Conservation (phyloP, 441 rosid genomes). For the Corymbia calophylla region DNA sequence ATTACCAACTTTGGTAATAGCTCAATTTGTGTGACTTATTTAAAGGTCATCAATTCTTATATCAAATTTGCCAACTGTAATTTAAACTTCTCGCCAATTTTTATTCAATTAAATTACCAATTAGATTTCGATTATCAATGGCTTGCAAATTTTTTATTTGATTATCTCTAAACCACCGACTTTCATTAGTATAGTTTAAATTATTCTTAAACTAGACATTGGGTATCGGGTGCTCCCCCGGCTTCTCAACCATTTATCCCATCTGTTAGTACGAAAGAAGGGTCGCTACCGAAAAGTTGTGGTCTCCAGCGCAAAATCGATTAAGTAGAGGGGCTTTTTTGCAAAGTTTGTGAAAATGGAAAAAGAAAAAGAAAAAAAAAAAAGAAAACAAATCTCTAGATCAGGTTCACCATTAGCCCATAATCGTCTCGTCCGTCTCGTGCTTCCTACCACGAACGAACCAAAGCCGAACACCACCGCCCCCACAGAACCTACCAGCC, state of each 20-base stretch:
- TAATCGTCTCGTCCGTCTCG: neutral
- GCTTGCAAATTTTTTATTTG: neutral
- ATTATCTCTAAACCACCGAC: neutral
- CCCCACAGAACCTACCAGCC: neutral
- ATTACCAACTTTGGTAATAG: neutral
- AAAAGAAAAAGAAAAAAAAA: neutral
- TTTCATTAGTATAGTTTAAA: neutral
- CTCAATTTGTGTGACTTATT: neutral
- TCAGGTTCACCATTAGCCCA: neutral
- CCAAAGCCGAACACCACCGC: neutral
- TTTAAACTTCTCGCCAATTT: neutral
- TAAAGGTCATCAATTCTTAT: neutral
- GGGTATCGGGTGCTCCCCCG: neutral
- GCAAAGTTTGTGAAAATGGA: neutral
- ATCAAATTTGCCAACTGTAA: neutral
- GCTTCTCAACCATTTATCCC: neutral
- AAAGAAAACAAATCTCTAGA: neutral
- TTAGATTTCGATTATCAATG: neutral
- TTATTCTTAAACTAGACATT: neutral
- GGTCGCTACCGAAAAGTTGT: neutral
- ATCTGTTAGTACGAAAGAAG: neutral
- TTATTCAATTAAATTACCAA: neutral
- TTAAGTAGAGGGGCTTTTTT: neutral
- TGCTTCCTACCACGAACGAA: neutral
- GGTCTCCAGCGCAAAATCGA: neutral